Evolutionary conservation across 352 stramenopile genomes (phyloP).

Genomic region (Thalassiosira delicatula): DNA sequence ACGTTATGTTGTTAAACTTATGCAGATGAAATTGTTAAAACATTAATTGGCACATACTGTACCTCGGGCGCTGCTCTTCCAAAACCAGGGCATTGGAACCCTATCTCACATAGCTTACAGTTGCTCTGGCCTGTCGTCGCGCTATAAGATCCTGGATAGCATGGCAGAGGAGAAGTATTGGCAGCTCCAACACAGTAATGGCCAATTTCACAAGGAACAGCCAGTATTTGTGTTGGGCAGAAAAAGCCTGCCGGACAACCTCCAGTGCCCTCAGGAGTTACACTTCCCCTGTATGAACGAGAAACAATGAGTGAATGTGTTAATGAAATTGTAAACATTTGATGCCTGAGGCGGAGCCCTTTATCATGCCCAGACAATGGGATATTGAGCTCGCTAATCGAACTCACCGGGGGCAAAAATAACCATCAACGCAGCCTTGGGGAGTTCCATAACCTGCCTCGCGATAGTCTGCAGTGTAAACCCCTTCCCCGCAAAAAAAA

Average conservation of each 20-base stretch:
- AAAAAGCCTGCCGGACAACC: slow-evolving; percentile 95
- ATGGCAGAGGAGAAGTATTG: slow-evolving; percentile 91
- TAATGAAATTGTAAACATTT: not conserved
- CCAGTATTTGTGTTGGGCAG: slow-evolving; percentile 89
- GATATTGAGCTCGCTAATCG: not conserved
- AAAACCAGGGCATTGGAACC: slow-evolving; percentile 89
- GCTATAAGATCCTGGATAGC: slow-evolving; percentile 94
- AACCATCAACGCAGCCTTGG: slow-evolving; percentile 93
- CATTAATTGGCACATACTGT: not conserved
- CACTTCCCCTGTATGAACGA: slow-evolving; percentile 42
- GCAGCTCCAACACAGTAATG: slow-evolving; percentile 94
- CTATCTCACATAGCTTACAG: slow-evolving; percentile 93
- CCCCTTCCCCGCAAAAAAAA: slow-evolving; percentile 91
- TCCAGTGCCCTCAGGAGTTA: slow-evolving; percentile 89
- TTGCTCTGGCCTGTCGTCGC: slow-evolving; percentile 86
- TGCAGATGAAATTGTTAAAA: no score
- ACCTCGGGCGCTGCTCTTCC: slow-evolving; percentile 42
- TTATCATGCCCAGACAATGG: no score
- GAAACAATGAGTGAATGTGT: slow-evolving; percentile 37
- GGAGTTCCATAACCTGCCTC: slow-evolving; percentile 92
- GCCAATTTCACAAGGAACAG: slow-evolving; percentile 90
- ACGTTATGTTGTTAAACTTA: no score
- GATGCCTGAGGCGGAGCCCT: no score
- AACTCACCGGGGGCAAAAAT: slow-evolving; percentile 94
- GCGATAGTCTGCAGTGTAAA: slow-evolving; percentile 79